Evolutionary conservation across 2,329 filamentous ascomycete species (phyloP), one percentile per base, ranked within the genome.

Genomic region (Fusarium coicis): DNA sequence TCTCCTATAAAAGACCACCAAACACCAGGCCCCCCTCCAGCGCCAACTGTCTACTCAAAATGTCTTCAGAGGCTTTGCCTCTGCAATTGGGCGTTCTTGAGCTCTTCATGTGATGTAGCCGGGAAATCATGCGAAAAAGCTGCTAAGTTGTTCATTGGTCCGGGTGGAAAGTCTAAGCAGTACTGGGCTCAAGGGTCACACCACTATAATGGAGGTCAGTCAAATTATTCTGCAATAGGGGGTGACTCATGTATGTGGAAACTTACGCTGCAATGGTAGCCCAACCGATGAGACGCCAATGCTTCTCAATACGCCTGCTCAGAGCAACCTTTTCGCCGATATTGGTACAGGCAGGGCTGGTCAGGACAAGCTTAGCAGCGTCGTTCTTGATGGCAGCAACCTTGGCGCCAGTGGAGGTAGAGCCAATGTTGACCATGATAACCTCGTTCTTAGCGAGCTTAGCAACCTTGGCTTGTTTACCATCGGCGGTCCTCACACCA

Each of bases 371-470:
- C 87, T 98, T 98, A 65, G 96, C 96, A 65, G 95, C 96, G 89
- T 99, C 96, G 80, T 96, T 95, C 90, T 96, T 98, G 81, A 98
- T 97, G 79, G 94, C 96, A 66, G 96, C 90, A 60, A 99, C 94
- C 90, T 98, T 99, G 76, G 96, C 96, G 84, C 96, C 96, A 19
- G 96, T 98, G 52, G 96, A 97, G 15, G 96, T 98, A 42, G 94
- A 97, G 71, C 96, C 96, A 81, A 99, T 99, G 88, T 99, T 99
- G 76, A 99, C 96, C 96, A 99, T 98, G 84, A 99, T 92, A 80
- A 98, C 95, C 84, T 99, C 96, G 85, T 97, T 98, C 91, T 98
- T 99, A 65, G 95, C 88, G 75, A 99, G 89, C 88, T 99, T 99
- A 79, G 95, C 95, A 76, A 99, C 96, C 92, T 99, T 99, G 80